Conservation (phyloP, 306 rosid genomes). For the Abrus precatorius region DNA sequence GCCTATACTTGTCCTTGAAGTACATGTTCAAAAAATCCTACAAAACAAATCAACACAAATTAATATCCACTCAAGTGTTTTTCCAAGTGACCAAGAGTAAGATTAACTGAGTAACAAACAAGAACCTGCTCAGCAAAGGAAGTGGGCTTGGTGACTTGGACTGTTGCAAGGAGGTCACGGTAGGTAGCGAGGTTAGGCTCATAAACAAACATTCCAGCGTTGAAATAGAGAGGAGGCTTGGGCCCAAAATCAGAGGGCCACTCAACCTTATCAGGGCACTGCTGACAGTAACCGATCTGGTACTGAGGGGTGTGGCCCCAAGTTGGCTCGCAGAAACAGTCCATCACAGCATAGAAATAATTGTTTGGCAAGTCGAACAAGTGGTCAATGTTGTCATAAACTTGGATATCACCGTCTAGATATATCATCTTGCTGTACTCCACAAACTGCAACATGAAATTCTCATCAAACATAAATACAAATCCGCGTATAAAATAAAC, state of each 20-base stretch:
- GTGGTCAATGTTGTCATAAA: constrained; percentile 74
- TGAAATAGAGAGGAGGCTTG: constrained; percentile 86
- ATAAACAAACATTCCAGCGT: constrained; percentile 86
- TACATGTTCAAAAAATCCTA: constrained; percentile 82
- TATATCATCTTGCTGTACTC: constrained; percentile 86
- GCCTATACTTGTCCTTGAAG: constrained; percentile 67
- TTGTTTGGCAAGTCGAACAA: constrained; percentile 65
- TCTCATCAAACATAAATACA: too few relatives aligned
- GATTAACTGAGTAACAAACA: not conserved
- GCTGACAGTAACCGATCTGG: constrained; percentile 81
- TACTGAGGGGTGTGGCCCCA: constrained; percentile 72
- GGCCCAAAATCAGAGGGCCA: constrained; percentile 72
- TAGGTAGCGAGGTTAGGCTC: constrained; percentile 68
- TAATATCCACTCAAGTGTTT: too few relatives aligned
- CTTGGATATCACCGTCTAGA: constrained; percentile 85
- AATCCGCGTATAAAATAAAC: too few relatives aligned
- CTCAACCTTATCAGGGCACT: constrained; percentile 69
- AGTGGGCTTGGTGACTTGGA: constrained; percentile 61
- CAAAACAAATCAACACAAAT: not conserved
- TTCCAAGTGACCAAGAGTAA: not conserved
- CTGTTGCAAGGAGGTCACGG: constrained; percentile 65
- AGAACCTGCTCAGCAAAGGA: constrained; percentile 84
- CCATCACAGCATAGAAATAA: constrained; percentile 78
- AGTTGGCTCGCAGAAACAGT: constrained; percentile 79
- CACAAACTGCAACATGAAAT: constrained; percentile 63